phyloP scores from a whole-genome alignment of 192 early-diverging fungal species.

The Lobosporangium transversale region DNA sequence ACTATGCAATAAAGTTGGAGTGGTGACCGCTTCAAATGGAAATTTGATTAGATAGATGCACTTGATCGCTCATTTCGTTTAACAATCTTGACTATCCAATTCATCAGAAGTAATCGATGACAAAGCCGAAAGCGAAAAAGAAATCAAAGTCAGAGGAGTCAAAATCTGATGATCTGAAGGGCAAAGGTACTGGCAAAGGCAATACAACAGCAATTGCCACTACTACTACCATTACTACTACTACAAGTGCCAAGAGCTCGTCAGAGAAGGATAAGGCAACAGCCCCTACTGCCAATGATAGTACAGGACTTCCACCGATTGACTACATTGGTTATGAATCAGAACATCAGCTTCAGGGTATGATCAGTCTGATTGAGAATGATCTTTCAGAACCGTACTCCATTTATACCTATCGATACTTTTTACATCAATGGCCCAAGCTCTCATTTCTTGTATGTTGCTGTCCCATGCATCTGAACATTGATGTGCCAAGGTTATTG shows the following conservation, averaged over 20 bases:
- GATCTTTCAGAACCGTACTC: conserved; percentile 98
- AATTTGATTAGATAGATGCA: too few species aligned
- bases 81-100: too few species aligned
- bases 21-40: too few species aligned
- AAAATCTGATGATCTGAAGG: not conserved
- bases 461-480: not conserved
- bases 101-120: too few species aligned
- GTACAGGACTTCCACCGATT: conserved; percentile 32
- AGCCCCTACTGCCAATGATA: too few species aligned
- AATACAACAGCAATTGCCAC: too few species aligned
- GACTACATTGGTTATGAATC: conserved; percentile 72
- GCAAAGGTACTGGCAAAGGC: conserved; percentile 1
- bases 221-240: too few species aligned
- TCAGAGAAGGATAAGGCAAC: too few species aligned
- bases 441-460: conserved; percentile 80
- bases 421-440: conserved; percentile 91
- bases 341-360: conserved; percentile 81
- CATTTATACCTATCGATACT: conserved; percentile 97
- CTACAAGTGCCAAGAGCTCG: too few species aligned
- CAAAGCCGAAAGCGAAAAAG: conserved; percentile 13
- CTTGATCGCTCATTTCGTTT: not conserved
- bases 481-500: not conserved
- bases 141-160: conserved; percentile 10
- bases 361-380: conserved; percentile 86
- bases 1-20: too few species aligned